Evolutionary conservation across 306 rosid species (phyloP).

Genomic region (Luffa aegyptiaca): DNA sequence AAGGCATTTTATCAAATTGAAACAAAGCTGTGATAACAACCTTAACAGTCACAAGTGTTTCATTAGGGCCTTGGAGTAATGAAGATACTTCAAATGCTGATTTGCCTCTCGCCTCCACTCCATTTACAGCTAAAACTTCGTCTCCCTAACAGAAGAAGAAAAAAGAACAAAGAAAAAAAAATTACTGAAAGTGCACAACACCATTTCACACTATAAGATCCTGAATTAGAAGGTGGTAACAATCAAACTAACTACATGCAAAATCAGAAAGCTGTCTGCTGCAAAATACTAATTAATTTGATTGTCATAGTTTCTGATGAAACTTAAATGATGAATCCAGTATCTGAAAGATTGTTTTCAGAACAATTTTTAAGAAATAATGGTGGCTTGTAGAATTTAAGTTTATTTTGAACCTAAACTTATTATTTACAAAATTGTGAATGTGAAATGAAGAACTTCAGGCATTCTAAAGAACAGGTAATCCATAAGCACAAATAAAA

Average conservation of each 20-base stretch:
- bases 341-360: background rate
- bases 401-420: background rate
- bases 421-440: background rate
- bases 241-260: background rate
- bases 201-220: background rate
- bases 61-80: constrained; percentile 79
- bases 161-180: background rate
- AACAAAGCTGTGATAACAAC: constrained; percentile 42
- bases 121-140: constrained; percentile 83
- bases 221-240: background rate
- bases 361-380: background rate
- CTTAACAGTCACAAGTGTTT: constrained; percentile 78
- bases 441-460: background rate
- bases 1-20: constrained; percentile 9
- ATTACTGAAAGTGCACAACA: background rate
- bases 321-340: background rate
- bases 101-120: constrained; percentile 63
- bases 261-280: background rate
- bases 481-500: background rate
- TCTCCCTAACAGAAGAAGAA: constrained; percentile 51
- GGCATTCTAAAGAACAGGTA: background rate
- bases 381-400: background rate
- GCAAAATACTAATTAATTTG: background rate
- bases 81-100: constrained; percentile 90
- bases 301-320: background rate